These are phyloP conservation scores for Cystobasidium slooffiae DNA, from an alignment of 1,284 basidiomycete species.

Conservation along the genomic window DNA sequence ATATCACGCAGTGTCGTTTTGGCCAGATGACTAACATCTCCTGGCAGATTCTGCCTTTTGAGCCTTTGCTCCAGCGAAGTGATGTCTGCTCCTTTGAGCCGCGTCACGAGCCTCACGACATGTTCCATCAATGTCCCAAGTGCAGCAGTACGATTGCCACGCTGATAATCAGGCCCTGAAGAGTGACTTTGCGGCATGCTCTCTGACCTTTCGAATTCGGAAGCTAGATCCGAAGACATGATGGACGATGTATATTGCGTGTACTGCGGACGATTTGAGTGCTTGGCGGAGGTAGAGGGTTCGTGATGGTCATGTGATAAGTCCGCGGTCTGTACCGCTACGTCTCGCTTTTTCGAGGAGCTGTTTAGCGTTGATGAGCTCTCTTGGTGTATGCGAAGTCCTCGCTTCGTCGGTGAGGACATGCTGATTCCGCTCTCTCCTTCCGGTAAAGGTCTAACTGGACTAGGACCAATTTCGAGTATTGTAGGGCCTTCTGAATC, in stretches of 20 bases:
- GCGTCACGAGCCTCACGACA: constrained; percentile 39
- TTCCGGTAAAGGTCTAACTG: constrained; percentile 1
- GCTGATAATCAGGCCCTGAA: constrained; percentile 7
- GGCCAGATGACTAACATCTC: constrained; percentile 85
- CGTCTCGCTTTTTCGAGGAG: constrained; percentile 5
- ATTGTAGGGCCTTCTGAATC: constrained; percentile 25
- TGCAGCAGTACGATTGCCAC: constrained; percentile 47
- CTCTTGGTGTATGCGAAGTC: background rate
- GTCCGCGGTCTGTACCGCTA: constrained; percentile 21
- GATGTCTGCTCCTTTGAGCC: constrained; percentile 69
- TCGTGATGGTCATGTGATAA: background rate
- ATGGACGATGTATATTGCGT: constrained; percentile 31
- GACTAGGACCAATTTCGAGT: constrained; percentile 36
- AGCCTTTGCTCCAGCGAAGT: constrained; percentile 84
- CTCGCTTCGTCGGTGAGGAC: constrained; percentile 26
- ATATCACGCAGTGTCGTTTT: constrained; percentile 79
- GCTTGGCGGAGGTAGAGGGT: background rate
- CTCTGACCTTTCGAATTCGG: constrained; percentile 25
- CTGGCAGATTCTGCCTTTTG: constrained; percentile 84
- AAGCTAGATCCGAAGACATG: constrained; percentile 38
- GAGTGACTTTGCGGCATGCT: constrained; percentile 8
- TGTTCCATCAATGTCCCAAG: constrained; percentile 50
- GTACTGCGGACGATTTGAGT: background rate
- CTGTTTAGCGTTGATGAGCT: background rate
- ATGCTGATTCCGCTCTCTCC: constrained; percentile 30